Percentiles rank a stretch among this genome's conserved stretches.
Evolutionary conservation across 2,329 filamentous ascomycete genomes (phyloP).

Genomic region (Colletotrichum sp.): DNA sequence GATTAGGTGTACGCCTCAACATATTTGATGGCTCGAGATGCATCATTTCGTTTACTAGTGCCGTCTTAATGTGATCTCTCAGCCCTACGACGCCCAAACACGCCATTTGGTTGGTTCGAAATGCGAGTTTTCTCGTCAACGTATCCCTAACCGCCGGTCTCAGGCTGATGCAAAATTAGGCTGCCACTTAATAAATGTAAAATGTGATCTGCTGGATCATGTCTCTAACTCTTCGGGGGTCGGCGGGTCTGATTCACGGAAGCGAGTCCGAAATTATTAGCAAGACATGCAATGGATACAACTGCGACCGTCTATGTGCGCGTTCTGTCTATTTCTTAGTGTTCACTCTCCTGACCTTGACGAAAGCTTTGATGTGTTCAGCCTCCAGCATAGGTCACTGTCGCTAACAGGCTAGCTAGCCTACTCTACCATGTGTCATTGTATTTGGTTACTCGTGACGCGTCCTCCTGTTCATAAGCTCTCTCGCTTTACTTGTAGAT

Average conservation of each 20-base stretch:
- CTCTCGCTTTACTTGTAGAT: not conserved
- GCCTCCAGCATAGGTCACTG: not conserved
- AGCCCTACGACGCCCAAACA: not conserved
- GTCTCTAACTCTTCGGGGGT: not conserved
- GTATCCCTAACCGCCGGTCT: not conserved
- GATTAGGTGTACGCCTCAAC: not conserved
- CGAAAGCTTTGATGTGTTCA: not conserved
- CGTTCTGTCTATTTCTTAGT: not conserved
- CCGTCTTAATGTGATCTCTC: not conserved
- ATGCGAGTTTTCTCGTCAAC: not conserved
- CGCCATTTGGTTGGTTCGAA: not conserved
- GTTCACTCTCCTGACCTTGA: not conserved
- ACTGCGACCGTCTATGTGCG: not conserved
- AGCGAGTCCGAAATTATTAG: not conserved
- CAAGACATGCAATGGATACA: not conserved
- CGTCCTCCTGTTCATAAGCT: not conserved
- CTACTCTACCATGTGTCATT: not conserved
- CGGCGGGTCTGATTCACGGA: not conserved
- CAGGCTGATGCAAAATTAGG: not conserved
- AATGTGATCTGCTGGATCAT: not conserved
- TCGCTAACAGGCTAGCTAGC: not conserved
- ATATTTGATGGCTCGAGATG: not conserved
- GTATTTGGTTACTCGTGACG: not conserved
- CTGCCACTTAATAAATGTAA: not conserved
- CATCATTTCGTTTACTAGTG: not conserved